A percentile compares a stretch with the other conserved stretches of the same genome.
Evolutionary conservation across 768 basidiomycete species (phyloP).

Genomic region (Ramaria rubella): DNA sequence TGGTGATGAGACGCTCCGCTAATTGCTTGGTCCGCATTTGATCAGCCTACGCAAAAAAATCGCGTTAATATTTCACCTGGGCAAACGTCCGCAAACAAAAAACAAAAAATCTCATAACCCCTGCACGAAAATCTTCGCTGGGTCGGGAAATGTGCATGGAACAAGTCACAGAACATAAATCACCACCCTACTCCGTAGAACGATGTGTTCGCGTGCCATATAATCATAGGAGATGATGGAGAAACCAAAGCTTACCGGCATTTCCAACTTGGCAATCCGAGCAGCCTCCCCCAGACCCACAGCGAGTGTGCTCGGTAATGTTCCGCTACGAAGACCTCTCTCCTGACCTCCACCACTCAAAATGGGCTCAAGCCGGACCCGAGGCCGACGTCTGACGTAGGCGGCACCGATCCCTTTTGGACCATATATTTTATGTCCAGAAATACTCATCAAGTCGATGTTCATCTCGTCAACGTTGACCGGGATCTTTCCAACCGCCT

Average conservation of each 20-base stretch:
- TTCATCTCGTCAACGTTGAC: conserved; percentile 94
- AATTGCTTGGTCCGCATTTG: conserved; percentile 65
- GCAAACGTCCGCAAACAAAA: not conserved
- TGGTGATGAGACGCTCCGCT: conserved; percentile 72
- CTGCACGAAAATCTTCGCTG: conserved; percentile 74
- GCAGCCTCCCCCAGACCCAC: conserved; percentile 96
- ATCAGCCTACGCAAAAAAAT: conserved; percentile 52
- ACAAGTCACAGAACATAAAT: conserved; percentile 6
- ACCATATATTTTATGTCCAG: conserved; percentile 96
- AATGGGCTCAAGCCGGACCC: conserved; percentile 92
- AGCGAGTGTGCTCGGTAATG: conserved; percentile 77
- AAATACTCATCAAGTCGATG: conserved; percentile 92
- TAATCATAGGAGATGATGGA: conserved; percentile 35
- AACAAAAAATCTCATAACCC: conserved; percentile 70
- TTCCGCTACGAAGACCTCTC: conserved; percentile 91
- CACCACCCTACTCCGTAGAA: conserved; percentile 40
- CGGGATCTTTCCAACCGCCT: conserved; percentile 87
- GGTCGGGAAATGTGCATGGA: conserved; percentile 37
- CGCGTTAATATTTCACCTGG: not conserved
- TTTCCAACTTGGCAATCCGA: conserved; percentile 84
- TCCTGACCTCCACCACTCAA: conserved; percentile 96
- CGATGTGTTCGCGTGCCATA: conserved; percentile 32
- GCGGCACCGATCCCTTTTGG: conserved; percentile 95
- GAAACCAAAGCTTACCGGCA: conserved; percentile 62
- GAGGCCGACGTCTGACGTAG: conserved; percentile 86